These are phyloP conservation scores for Adenanthera pavonina DNA, from an alignment of 306 rosid genomes.

Conservation along the genomic window DNA sequence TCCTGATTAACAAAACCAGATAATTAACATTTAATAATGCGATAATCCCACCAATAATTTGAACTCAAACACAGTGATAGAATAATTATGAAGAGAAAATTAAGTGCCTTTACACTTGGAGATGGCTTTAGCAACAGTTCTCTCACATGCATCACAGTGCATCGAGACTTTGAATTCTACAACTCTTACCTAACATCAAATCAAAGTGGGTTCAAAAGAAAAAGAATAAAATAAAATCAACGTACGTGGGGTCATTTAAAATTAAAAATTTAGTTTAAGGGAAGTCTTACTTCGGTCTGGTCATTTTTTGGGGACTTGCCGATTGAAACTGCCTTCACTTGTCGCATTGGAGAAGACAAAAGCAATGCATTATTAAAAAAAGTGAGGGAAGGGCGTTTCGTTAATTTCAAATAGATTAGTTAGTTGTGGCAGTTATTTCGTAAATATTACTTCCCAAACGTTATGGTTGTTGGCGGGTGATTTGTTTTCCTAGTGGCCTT, in stretches of 20 bases:
- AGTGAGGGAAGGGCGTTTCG: background rate
- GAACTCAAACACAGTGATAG: background rate
- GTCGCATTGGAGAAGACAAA: background rate
- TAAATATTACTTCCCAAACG: background rate
- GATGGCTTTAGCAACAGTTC: slow-evolving; percentile 66
- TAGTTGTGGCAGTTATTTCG: slow-evolving; percentile 38
- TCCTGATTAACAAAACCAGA: slow-evolving; percentile 50
- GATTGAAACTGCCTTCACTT: slow-evolving; percentile 38
- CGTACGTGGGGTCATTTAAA: background rate
- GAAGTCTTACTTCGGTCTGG: slow-evolving; percentile 43
- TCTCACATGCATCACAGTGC: slow-evolving; percentile 85
- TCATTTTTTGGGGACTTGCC: slow-evolving; percentile 57
- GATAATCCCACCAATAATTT: background rate
- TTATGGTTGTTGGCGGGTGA: background rate
- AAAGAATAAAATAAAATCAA: background rate
- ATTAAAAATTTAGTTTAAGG: background rate
- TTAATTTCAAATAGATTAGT: background rate
- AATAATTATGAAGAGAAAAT: background rate
- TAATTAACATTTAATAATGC: background rate
- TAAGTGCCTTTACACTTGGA: slow-evolving; percentile 71
- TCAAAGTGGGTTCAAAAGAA: background rate
- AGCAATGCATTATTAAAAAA: background rate
- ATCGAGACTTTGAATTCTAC: slow-evolving; percentile 72
- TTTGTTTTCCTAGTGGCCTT: background rate
- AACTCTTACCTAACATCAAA: slow-evolving; percentile 33